A percentile compares a stretch with the other conserved stretches of the same genome.
Conservation (phyloP, 192 early-diverging fungal species). For the Neocallimastix lanati region DNA sequence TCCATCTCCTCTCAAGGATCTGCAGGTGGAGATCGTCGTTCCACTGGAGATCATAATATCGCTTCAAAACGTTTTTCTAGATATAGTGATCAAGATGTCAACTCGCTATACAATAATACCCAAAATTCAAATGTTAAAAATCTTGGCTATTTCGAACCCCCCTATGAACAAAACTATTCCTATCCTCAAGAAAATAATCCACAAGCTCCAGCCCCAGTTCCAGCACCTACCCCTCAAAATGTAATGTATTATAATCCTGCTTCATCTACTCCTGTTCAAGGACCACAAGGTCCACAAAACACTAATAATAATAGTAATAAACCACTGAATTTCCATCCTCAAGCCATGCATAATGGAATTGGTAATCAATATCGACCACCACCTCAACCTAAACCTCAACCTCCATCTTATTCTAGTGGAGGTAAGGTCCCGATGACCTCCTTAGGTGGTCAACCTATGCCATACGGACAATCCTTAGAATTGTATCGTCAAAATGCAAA, state of each 20-base stretch:
- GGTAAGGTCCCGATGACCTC: too few relatives aligned
- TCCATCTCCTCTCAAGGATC: not conserved
- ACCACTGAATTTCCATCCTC: not conserved
- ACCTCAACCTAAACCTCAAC: not conserved
- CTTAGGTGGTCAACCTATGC: not conserved
- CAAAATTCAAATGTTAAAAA: too few relatives aligned
- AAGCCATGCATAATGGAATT: not conserved
- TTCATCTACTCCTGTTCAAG: not conserved
- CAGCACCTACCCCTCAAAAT: not conserved
- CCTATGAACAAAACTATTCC: too few relatives aligned
- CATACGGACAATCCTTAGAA: not conserved
- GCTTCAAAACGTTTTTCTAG: not conserved
- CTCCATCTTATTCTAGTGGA: not conserved
- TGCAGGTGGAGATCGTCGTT: not conserved
- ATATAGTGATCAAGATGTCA: too few relatives aligned
- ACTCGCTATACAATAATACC: too few relatives aligned
- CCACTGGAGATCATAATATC: not conserved
- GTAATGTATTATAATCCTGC: not conserved
- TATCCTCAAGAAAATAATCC: too few relatives aligned
- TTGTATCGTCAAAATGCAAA: slow-evolving; percentile 59
- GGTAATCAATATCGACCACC: not conserved
- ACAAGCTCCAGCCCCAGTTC: too few relatives aligned
- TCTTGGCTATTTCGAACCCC: too few relatives aligned
- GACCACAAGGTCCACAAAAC: not conserved
- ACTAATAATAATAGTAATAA: not conserved